Evolutionary conservation across 805 yeast species (phyloP), one percentile per base, ranked within the genome.

Genomic region (Peterozyma toletana): DNA sequence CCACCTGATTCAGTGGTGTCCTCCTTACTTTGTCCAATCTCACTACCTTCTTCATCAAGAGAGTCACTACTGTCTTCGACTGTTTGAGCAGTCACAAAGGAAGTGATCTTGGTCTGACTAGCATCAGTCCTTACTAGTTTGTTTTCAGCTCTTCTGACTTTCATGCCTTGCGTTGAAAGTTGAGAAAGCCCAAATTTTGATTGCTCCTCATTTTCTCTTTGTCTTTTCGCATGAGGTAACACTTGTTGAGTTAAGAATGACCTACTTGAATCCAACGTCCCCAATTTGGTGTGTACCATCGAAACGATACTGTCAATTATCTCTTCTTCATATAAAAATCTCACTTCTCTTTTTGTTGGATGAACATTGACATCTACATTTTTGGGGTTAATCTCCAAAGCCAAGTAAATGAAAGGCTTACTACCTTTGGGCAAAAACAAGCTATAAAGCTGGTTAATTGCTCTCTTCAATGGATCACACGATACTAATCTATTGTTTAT

Each of bases 291-390:
- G 44, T 78, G 81, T 1, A 89, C 56, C 5, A 60, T 52, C 0
- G 61, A 58, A 30, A 82, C 69, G 2, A 90, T 68, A 33, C 56
- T 52, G 35, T 81, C 88, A 10, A 86, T 74, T 16, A 93, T 88
- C 56, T 90, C 97, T 38, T 84, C 93, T 53, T 93, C 97, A 58
- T 79, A 62, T 33, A 93, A 64, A 57, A 93, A 89, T 37, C 95
- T 60, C 2, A 93, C 97, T 54, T 91, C 97, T 46, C 91, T 73
- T 53, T 93, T 93, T 0, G 98, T 91, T 0, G 99, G 99, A 57
- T 93, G 99, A 11, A 93, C 82, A 57, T 93, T 93, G 13, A 93
- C 98, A 59, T 93, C 99, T 7, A 93, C 71, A 48, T 82, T 80
- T 31, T 63, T 64, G 1, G 96, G 86, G 17, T 71, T 66, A 2